Evolutionary conservation across 2,329 filamentous ascomycete species (phyloP).

Genomic region (Pseudofabraea citricarpa): DNA sequence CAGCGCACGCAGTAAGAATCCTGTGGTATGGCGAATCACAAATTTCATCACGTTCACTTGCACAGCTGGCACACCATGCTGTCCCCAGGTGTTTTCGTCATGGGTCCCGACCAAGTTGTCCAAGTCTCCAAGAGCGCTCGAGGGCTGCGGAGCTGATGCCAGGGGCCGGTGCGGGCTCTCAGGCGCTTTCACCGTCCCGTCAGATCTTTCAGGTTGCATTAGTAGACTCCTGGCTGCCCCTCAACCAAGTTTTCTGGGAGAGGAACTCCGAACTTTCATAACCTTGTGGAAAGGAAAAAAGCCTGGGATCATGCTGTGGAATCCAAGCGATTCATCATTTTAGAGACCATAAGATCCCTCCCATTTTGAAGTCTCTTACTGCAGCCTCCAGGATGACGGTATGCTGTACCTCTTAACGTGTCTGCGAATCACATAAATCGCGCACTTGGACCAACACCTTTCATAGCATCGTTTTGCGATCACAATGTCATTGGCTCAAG

Average conservation of each 20-base stretch:
- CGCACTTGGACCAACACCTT: not conserved
- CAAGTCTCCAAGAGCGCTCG: not conserved
- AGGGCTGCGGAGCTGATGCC: not conserved
- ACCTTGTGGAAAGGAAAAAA: no score
- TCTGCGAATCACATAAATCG: constrained; percentile 1
- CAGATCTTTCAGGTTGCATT: no score
- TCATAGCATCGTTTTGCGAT: not conserved
- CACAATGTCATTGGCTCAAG: not conserved
- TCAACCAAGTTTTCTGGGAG: no score
- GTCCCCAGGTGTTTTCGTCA: not conserved
- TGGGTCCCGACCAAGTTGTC: not conserved
- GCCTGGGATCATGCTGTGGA: no score
- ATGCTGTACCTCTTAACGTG: not conserved
- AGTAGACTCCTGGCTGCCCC: no score
- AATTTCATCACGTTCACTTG: no score
- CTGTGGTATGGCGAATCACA: no score
- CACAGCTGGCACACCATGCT: no score
- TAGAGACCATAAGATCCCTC: not conserved
- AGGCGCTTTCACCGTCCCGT: no score
- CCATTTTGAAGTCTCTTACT: not conserved
- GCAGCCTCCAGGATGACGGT: not conserved
- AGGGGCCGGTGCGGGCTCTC: not conserved
- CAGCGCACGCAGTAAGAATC: no score
- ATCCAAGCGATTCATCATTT: no score
- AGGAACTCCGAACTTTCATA: no score